These are phyloP conservation scores for Paramyrothecium roridum DNA, from an alignment of 2,329 filamentous ascomycete species.

Conservation along the genomic window DNA sequence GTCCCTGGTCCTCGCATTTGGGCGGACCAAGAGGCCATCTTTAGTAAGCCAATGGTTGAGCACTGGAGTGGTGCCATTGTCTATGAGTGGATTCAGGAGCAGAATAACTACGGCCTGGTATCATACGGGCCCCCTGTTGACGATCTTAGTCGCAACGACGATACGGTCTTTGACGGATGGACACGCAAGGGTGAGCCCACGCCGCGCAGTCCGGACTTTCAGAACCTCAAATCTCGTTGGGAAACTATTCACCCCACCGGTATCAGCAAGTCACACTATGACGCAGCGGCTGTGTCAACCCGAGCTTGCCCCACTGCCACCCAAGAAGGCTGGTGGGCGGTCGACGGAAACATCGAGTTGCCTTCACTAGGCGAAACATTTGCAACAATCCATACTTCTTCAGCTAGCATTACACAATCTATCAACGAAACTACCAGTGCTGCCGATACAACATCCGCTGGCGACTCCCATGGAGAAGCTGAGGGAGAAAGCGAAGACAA, in stretches of 20 bases:
- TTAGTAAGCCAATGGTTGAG: slow-evolving; percentile 68
- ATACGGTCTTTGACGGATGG: slow-evolving; percentile 61
- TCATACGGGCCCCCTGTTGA: slow-evolving; percentile 65
- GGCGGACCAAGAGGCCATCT: slow-evolving; percentile 72
- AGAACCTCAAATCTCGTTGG: slow-evolving; percentile 76
- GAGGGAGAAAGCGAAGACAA: background rate
- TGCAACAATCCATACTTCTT: background rate
- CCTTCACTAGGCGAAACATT: slow-evolving; percentile 58
- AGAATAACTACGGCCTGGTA: slow-evolving; percentile 79
- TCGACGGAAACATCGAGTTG: slow-evolving; percentile 66
- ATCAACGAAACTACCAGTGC: no score
- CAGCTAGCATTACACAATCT: background rate
- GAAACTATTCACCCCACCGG: slow-evolving; percentile 67
- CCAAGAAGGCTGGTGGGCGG: slow-evolving; percentile 72
- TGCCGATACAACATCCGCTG: background rate
- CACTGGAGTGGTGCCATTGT: slow-evolving; percentile 75
- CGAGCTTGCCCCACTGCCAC: slow-evolving; percentile 71
- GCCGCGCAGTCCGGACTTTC: slow-evolving; percentile 72
- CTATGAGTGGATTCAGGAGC: slow-evolving; percentile 88
- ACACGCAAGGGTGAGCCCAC: slow-evolving; percentile 70
- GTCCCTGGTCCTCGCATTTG: slow-evolving; percentile 59
- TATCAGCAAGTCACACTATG: slow-evolving; percentile 64
- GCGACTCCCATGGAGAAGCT: background rate
- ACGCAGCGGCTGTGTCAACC: slow-evolving; percentile 55
- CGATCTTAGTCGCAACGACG: slow-evolving; percentile 47